Evolutionary conservation across 495 filamentous ascomycete genomes (phyloP).

Genomic region (Xylaria acuta): DNA sequence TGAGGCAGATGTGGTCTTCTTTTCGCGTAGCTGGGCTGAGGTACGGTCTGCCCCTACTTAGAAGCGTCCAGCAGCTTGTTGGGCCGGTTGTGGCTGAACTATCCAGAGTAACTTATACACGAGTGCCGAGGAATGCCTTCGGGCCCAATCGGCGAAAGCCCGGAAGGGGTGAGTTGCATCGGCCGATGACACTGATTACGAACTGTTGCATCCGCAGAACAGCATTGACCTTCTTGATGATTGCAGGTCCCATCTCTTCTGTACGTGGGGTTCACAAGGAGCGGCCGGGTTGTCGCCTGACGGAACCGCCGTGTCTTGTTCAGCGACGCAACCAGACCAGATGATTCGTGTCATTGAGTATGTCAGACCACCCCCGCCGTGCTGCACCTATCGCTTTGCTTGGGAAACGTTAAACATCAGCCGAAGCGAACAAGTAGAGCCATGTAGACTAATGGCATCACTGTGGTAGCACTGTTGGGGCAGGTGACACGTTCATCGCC

Average conservation of each 20-base stretch:
- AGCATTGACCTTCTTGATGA: constrained; percentile 35
- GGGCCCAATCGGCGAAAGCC: constrained; percentile 49
- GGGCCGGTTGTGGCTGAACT: constrained; percentile 17
- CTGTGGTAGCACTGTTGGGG: constrained; percentile 66
- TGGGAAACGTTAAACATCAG: constrained; percentile 7
- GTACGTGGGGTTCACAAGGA: constrained; percentile 72
- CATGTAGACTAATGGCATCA: constrained; percentile 35
- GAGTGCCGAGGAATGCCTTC: constrained; percentile 57
- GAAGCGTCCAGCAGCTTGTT: constrained; percentile 1
- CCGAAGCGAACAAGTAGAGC: constrained; percentile 17
- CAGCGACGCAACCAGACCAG: constrained; percentile 49
- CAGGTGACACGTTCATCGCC: constrained; percentile 78
- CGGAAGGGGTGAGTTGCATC: constrained; percentile 53
- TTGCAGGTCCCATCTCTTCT: constrained; percentile 62
- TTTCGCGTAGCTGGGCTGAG: constrained; percentile 72
- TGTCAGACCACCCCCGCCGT: constrained; percentile 42
- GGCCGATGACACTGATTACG: constrained; percentile 25
- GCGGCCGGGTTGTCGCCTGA: constrained; percentile 54
- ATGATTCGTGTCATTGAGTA: constrained; percentile 66
- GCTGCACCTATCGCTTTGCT: constrained; percentile 14
- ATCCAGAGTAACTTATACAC: constrained; percentile 54
- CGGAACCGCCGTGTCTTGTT: constrained; percentile 48
- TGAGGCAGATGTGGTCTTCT: constrained; percentile 72
- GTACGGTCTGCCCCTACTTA: constrained; percentile 46
- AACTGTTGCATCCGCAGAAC: constrained; percentile 32